A percentile compares a stretch with the other conserved stretches of the same genome.
Evolutionary conservation across 192 early-diverging fungal species (phyloP).

Genomic region (Piromyces finnis): DNA sequence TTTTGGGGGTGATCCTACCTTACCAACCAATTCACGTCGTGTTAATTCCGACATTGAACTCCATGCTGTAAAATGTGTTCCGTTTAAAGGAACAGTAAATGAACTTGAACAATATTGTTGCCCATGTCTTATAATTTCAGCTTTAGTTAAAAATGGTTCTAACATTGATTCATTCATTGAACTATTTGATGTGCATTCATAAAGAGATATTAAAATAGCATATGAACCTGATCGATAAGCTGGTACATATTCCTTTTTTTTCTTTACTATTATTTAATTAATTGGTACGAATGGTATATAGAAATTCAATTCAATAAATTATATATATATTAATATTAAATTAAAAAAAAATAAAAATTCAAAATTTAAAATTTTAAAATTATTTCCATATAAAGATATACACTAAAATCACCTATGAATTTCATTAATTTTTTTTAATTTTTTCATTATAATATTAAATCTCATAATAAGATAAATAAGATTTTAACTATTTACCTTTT

Average conservation of each 20-base stretch:
- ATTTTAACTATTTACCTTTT: not conserved
- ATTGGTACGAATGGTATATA: too few relatives aligned
- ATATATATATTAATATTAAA: too few relatives aligned
- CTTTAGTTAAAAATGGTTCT: conserved; percentile 35
- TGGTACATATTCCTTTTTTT: conserved; percentile 48
- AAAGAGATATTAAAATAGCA: conserved; percentile 54
- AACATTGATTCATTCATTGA: not conserved
- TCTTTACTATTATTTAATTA: not conserved
- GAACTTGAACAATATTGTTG: conserved; percentile 50
- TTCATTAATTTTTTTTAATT: too few relatives aligned
- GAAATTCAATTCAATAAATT: too few relatives aligned
- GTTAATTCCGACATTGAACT: conserved; percentile 51
- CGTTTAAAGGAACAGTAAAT: conserved; percentile 27
- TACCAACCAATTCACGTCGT: conserved; percentile 44
- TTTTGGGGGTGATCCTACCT: conserved; percentile 32
- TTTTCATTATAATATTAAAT: too few relatives aligned
- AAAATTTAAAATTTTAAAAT: too few relatives aligned
- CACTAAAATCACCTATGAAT: too few relatives aligned
- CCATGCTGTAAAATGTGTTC: conserved; percentile 56
- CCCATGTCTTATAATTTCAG: conserved; percentile 41
- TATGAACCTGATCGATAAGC: conserved; percentile 59
- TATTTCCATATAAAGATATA: too few relatives aligned
- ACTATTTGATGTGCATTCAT: conserved; percentile 13
- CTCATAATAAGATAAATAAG: too few relatives aligned
- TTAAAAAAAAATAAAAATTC: too few relatives aligned